Evolutionary conservation across 768 basidiomycete species (phyloP).

Genomic region (Rhizopogon salebrosus): DNA sequence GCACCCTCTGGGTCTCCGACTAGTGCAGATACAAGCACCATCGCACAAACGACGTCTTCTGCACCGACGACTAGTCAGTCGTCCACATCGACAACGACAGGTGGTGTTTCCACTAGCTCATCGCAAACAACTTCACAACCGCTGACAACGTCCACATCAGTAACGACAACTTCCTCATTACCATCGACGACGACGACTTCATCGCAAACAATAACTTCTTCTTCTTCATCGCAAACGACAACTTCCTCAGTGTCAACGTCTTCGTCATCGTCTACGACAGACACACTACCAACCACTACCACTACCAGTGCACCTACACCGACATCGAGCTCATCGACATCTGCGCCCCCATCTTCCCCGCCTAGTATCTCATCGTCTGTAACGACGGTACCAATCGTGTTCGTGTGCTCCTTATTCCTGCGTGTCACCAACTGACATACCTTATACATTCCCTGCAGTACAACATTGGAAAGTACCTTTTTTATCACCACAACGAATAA

Average conservation of each 20-base stretch:
- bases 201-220: conserved; percentile 13
- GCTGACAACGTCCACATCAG: conserved; percentile 10
- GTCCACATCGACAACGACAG: conserved; percentile 15
- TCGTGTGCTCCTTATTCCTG: conserved; percentile 10
- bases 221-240: conserved; percentile 14
- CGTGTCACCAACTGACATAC: conserved; percentile 9
- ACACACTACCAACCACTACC: conserved; percentile 5
- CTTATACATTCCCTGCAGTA: conserved; percentile 30
- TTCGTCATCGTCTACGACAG: conserved; percentile 4
- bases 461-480: conserved; percentile 45
- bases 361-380: conserved; percentile 8
- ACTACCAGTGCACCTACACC: background rate
- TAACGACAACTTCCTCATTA: conserved; percentile 5
- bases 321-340: conserved; percentile 2
- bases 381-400: conserved; percentile 10
- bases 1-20: conserved; percentile 16
- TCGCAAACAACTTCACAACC: background rate
- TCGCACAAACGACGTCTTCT: conserved; percentile 16
- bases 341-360: conserved; percentile 8
- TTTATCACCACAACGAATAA: conserved; percentile 58
- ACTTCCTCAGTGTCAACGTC: conserved; percentile 12
- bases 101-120: conserved; percentile 5
- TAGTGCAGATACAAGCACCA: conserved; percentile 1
- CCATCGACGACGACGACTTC: conserved; percentile 9
- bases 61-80: conserved; percentile 14